phyloP scores from a whole-genome alignment of 176 grass and related monocot species.

The Melocanna baccifera region DNA sequence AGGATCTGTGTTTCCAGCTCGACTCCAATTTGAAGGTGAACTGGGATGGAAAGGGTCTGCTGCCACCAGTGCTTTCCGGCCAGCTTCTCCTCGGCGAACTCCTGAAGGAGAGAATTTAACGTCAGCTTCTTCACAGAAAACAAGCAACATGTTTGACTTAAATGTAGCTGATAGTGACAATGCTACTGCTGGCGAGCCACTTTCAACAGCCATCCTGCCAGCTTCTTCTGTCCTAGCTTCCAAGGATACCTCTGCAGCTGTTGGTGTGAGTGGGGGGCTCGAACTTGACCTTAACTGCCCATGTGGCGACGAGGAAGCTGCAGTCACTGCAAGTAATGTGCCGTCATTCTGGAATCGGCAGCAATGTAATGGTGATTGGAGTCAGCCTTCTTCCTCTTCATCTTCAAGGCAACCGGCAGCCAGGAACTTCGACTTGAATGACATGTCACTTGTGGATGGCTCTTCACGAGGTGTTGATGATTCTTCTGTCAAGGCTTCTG shows the following conservation, averaged over 20 bases:
- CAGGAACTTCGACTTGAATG: conserved; percentile 75
- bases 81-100: conserved; percentile 43
- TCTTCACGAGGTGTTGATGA: conserved; percentile 26
- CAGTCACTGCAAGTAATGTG: conserved; percentile 10
- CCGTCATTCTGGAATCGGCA: conserved; percentile 32
- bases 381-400: conserved; percentile 46
- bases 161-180: conserved; percentile 38
- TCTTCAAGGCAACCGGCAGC: conserved; percentile 50
- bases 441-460: conserved; percentile 40
- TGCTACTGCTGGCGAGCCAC: conserved; percentile 29
- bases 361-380: conserved; percentile 29
- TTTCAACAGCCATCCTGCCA: conserved; percentile 28
- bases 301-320: conserved; percentile 29
- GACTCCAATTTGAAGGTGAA: conserved; percentile 59
- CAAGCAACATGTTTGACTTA: conserved; percentile 46
- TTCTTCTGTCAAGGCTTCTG: conserved; percentile 36
- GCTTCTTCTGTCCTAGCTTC: conserved; percentile 27
- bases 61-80: conserved; percentile 75
- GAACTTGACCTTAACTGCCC: conserved; percentile 50
- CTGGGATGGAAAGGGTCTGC: conserved; percentile 79
- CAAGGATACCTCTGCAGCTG: conserved; percentile 27
- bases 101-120: conserved; percentile 37
- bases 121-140: conserved; percentile 42
- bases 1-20: conserved; percentile 48
- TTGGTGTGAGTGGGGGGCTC: conserved; percentile 13